Evolutionary conservation across 2,329 filamentous ascomycete species (phyloP).

Genomic region (Botrytis hyacinthi): DNA sequence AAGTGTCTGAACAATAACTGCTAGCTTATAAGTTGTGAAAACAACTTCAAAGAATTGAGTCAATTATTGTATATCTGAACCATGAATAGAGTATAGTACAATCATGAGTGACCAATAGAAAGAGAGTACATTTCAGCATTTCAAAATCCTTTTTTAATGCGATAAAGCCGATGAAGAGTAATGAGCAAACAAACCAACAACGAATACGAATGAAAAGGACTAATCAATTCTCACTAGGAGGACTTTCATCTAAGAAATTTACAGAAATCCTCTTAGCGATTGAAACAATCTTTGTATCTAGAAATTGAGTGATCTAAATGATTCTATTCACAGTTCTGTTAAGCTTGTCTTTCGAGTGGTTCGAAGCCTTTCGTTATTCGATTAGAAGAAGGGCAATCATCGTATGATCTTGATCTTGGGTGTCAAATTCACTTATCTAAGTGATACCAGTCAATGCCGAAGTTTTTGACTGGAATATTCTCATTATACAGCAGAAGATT

Average conservation of each 20-base stretch:
- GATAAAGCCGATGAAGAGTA: rapidly evolving
- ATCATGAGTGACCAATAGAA: not conserved
- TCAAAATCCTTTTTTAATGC: not conserved
- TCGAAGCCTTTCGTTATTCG: not conserved
- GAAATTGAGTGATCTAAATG: not conserved
- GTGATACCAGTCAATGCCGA: not conserved
- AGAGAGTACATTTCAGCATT: not conserved
- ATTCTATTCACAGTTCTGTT: not conserved
- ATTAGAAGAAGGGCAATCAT: not conserved
- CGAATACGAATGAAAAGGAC: rapidly evolving
- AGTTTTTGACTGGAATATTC: rapidly evolving
- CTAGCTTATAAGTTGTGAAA: not conserved
- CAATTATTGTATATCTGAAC: rapidly evolving
- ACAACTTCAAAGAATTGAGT: not conserved
- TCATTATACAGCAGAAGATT: not conserved
- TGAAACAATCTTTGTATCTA: not conserved
- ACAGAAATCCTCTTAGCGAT: not conserved
- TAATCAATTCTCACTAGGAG: not conserved
- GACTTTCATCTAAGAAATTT: not conserved
- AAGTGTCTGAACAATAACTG: not conserved
- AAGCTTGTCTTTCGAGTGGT: not conserved
- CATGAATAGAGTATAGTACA: not conserved
- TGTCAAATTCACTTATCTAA: not conserved
- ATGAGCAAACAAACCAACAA: not conserved
- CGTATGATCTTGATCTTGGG: not conserved